Percentiles rank a stretch among this genome's conserved stretches.
Evolutionary conservation across 2,329 filamentous ascomycete genomes (phyloP).

Genomic region (Aspergillus cejpii): DNA sequence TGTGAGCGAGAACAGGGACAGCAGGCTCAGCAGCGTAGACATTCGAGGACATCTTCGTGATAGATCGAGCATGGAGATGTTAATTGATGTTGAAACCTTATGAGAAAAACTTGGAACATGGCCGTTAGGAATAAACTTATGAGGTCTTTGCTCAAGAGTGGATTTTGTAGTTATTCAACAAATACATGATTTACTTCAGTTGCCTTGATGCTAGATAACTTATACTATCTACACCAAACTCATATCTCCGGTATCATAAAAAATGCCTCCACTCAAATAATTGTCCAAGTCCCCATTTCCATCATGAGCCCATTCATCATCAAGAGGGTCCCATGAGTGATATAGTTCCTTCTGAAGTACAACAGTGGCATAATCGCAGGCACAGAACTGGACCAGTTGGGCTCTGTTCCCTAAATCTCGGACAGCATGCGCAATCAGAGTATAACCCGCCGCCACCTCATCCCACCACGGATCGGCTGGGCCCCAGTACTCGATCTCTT

Average conservation of each 20-base stretch:
- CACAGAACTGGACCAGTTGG: conserved; percentile 22
- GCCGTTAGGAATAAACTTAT: no score
- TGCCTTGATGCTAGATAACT: no score
- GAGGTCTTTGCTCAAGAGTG: no score
- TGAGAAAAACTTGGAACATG: no score
- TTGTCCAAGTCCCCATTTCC: conserved; percentile 28
- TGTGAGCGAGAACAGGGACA: conserved; percentile 28
- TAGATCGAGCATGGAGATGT: background rate
- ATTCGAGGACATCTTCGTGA: conserved; percentile 16
- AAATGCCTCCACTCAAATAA: no score
- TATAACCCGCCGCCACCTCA: conserved; percentile 49
- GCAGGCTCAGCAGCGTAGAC: conserved; percentile 28
- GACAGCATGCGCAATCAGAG: conserved; percentile 39
- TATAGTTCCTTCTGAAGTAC: conserved; percentile 24
- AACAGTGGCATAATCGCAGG: conserved; percentile 29
- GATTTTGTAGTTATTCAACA: no score
- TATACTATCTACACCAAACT: no score
- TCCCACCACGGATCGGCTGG: conserved; percentile 48
- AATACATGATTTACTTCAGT: no score
- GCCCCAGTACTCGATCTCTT: conserved; percentile 36
- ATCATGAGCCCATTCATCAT: conserved; percentile 27
- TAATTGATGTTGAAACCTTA: no score
- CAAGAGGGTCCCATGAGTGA: conserved; percentile 20
- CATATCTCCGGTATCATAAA: no score
- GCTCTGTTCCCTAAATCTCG: conserved; percentile 18